phyloP scores from a whole-genome alignment of 495 filamentous ascomycete genomes.

The Aspergillus leporis region DNA sequence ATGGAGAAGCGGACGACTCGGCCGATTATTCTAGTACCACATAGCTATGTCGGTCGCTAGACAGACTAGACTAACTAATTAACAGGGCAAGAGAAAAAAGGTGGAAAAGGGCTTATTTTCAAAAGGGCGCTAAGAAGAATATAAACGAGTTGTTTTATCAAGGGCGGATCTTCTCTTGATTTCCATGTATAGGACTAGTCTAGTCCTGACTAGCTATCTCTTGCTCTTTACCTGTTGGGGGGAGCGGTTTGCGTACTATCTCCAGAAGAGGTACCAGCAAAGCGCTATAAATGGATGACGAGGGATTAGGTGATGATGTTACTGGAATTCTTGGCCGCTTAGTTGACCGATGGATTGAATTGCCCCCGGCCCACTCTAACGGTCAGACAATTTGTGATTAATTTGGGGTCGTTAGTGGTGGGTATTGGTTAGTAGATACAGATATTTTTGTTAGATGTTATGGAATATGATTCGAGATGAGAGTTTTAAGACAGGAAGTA shows the following conservation, averaged over 20 bases:
- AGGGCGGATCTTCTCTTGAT: background rate
- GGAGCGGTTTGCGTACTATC: background rate
- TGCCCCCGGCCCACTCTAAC: background rate
- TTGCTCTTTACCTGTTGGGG: conserved; percentile 6
- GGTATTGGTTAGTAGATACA: background rate
- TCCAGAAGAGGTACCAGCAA: background rate
- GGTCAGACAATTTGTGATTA: background rate
- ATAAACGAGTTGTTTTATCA: background rate
- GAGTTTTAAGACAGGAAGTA: background rate
- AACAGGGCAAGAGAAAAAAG: too few relatives aligned
- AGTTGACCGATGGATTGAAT: background rate
- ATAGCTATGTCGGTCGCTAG: too few relatives aligned
- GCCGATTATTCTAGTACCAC: background rate
- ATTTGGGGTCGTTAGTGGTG: background rate
- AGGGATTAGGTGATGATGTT: background rate
- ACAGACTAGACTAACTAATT: too few relatives aligned
- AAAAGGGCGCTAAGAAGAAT: background rate
- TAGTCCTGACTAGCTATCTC: background rate
- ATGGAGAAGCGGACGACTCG: background rate
- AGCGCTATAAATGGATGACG: background rate
- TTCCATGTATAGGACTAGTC: background rate
- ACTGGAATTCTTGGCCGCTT: background rate
- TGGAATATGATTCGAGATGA: background rate
- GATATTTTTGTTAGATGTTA: background rate
- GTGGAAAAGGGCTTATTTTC: background rate